A percentile compares a stretch with the other conserved stretches of the same genome.
phyloP scores from a whole-genome alignment of 2,329 filamentous ascomycete genomes.

The Ceratocystis papillata region DNA sequence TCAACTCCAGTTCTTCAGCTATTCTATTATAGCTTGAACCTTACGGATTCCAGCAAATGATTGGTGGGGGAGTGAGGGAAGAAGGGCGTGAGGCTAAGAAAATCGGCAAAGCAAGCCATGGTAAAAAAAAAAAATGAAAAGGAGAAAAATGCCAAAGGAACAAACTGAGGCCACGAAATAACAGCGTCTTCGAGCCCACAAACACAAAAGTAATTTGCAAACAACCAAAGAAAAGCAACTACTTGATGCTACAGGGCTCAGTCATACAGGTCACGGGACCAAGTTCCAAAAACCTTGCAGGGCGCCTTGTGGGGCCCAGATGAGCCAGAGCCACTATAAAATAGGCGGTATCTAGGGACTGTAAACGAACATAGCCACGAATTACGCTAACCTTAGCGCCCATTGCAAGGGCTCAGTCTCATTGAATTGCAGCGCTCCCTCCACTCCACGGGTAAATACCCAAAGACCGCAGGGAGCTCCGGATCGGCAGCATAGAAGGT shows the following conservation, averaged over 20 bases:
- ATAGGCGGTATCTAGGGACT: neutral
- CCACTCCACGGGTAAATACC: neutral
- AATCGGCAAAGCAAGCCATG: too few relatives aligned
- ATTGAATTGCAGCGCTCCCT: neutral
- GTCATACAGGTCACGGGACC: neutral
- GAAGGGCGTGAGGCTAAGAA: neutral
- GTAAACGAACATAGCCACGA: neutral
- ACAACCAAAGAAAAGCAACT: neutral
- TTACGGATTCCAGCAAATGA: neutral
- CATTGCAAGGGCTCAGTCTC: neutral
- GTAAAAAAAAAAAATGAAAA: neutral
- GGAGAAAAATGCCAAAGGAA: neutral
- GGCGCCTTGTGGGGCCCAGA: neutral
- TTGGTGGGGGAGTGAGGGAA: neutral
- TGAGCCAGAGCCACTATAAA: neutral
- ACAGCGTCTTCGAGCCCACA: neutral
- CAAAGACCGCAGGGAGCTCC: neutral
- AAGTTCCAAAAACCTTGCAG: neutral
- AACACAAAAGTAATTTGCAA: neutral
- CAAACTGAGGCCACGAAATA: neutral
- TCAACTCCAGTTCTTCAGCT: neutral
- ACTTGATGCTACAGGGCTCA: neutral
- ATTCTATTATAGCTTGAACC: neutral
- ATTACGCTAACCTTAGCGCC: too few relatives aligned
- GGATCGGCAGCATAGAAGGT: neutral